These are phyloP conservation scores for Trifolium repens DNA, from an alignment of 306 rosid genomes.

Conservation along the genomic window DNA sequence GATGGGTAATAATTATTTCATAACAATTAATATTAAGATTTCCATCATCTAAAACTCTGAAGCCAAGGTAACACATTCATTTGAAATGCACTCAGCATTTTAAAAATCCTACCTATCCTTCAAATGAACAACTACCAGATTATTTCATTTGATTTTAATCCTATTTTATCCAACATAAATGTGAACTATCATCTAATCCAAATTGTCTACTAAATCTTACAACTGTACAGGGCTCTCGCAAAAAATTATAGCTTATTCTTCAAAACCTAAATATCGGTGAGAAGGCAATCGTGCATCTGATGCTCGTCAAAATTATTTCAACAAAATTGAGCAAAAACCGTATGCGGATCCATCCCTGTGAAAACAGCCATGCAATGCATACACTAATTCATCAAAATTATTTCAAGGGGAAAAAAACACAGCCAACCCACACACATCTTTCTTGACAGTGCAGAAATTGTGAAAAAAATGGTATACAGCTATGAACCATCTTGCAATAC, in stretches of 20 bases:
- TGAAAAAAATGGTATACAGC: not conserved
- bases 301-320: not conserved
- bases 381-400: not conserved
- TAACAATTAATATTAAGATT: too few species aligned
- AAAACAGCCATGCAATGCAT: not conserved
- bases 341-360: not conserved
- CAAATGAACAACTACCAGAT: not conserved
- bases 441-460: conserved; percentile 13
- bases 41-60: not conserved
- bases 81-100: not conserved
- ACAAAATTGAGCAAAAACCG: not conserved
- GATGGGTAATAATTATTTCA: conserved; percentile 13
- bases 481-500: conserved; percentile 23
- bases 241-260: not conserved
- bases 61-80: not conserved
- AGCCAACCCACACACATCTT: not conserved
- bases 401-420: not conserved
- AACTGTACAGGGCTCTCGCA: not conserved
- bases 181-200: not conserved
- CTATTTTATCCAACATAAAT: not conserved
- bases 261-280: not conserved
- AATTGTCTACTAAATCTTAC: not conserved
- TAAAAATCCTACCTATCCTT: not conserved
- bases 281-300: not conserved
- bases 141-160: not conserved